Evolutionary conservation across 805 yeast genomes (phyloP), one percentile per base, ranked within the genome.

Genomic region (Yarrowia sp.): DNA sequence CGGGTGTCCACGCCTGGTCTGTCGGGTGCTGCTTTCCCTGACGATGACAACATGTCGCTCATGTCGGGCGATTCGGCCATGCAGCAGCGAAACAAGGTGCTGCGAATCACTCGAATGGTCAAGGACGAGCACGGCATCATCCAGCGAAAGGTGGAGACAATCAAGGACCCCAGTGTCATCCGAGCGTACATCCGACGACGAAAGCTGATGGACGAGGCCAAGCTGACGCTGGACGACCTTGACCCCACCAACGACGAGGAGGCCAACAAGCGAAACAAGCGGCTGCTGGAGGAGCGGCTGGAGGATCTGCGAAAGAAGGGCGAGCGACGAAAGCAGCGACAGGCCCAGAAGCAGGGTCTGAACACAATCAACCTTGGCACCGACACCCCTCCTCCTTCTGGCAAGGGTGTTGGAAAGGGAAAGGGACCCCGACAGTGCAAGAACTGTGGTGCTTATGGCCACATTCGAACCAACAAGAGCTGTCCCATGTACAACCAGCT

Each of bases 361-460:
- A 49, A 41, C 39, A 32, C 58, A 24, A 49, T 33, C 42, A 33
- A 49, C 29, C 46, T 38, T 3, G 46, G 47, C 10, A 36, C 46
- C 8, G 47, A 55, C 18, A 39, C 47, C 25, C 63, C 63, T 14
- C 53, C 63, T 10, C 61, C 62, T 9, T 64, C 68, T 33, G 88
- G 86, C n/a, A 85, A 84, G 67, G 88, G 88, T 22, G 82, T 82
- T 41, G 90, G 89, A 29, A 87, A 87, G 68, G 88, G 88, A 31
- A 86, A 86, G 68, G 80, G 86, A 29, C 84, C 84, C 5, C 79
- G 99, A 71, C 84, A 90, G 70, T 93, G 99, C 76, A 92, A 96
- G 3, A 87, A 94, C 0, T 93, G 99, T 79, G 98, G 98, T 21
- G 94, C 93, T 12, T 80, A 88, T 65, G 99, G 98, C 0, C 99